These are phyloP conservation scores for Raddia guianensis DNA, from an alignment of 176 grass and related monocot genomes.

Conservation along the genomic window DNA sequence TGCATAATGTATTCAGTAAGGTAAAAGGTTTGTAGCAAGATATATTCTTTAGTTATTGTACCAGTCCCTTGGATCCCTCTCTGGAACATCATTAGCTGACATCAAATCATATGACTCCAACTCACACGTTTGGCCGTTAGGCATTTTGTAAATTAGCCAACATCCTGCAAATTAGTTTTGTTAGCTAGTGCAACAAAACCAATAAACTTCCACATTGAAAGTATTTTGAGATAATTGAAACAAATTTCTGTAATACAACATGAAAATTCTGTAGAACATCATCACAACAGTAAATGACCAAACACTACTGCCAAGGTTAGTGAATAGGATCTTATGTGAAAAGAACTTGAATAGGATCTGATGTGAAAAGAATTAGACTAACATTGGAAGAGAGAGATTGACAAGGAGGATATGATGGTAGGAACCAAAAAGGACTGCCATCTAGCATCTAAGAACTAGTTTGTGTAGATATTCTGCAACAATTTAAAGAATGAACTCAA, in stretches of 20 bases:
- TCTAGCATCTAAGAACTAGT: constrained; percentile 3
- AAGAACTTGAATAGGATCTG: constrained; percentile 1
- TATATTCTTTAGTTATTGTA: constrained; percentile 46
- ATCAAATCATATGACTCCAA: constrained; percentile 88
- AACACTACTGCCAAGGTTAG: constrained; percentile 18
- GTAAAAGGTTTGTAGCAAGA: constrained; percentile 11
- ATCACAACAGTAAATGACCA: not conserved
- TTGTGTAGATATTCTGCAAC: not conserved
- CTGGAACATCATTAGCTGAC: constrained; percentile 92
- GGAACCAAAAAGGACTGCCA: not conserved
- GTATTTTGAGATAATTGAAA: constrained; percentile 35
- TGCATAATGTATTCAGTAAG: not conserved
- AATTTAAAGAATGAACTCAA: constrained; percentile 28
- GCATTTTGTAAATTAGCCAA: constrained; percentile 83
- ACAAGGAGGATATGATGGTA: not conserved
- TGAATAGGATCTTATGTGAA: constrained; percentile 8
- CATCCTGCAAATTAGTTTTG: constrained; percentile 60
- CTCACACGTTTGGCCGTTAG: constrained; percentile 57
- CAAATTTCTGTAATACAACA: not conserved
- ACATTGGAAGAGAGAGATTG: constrained; percentile 5
- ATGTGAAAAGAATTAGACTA: not conserved
- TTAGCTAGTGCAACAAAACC: constrained; percentile 40
- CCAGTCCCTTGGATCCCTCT: constrained; percentile 95
- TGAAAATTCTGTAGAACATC: constrained; percentile 20
- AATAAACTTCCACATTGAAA: constrained; percentile 29